Base-by-base conservation (phyloP, 169 alveolate genomes). In the Plasmodium vinckei region DNA sequence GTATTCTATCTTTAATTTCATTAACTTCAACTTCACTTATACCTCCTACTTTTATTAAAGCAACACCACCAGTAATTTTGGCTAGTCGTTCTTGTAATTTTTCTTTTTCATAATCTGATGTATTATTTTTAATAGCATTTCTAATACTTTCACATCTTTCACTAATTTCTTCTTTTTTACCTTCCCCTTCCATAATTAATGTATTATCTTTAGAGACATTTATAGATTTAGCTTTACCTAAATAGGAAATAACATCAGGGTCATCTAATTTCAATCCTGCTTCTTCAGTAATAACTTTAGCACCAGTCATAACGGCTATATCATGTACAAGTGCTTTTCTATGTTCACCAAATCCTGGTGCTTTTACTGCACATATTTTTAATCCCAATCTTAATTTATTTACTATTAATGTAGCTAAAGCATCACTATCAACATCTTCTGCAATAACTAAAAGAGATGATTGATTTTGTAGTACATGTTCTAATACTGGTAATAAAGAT, bases 371-470 rank as follows among this genome's bases (percentile, higher is more conserved):
- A 73, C 99, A 97, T 54, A 99, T 97, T 94, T 98, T 97, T 73
- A 99, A 96, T 39, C 99, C 99, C 33, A 98, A 98, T 71, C 99
- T 97, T 54, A 99, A 95, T 93, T 97, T 98, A 91, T 99, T 99
- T 70, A 99, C 98, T 23, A 99, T 98, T 87, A 99, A 87, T 46
- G 99, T 97, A 12, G 99, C 99, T 72, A 99, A 93, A n/a, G 99
- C 99, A 90, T 99, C 99, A 64, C 99, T 96, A 93, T 99, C 99
- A 60, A 98, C 99, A 93, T 99, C 99, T 92, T 99, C 99, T 25
- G 99, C 98, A 51, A 99, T 97, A 19, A 99, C 95, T 65, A 99
- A 94, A 21, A 99, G 93, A 1, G 99, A 97, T 56, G 97, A 96
- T 79, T 97, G 98, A 68, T 94, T 92, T 77, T 97, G 98, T 82